These are phyloP conservation scores for Arthrobotrys sphaeroides DNA, from an alignment of 2,329 filamentous ascomycete species.

Conservation along the genomic window DNA sequence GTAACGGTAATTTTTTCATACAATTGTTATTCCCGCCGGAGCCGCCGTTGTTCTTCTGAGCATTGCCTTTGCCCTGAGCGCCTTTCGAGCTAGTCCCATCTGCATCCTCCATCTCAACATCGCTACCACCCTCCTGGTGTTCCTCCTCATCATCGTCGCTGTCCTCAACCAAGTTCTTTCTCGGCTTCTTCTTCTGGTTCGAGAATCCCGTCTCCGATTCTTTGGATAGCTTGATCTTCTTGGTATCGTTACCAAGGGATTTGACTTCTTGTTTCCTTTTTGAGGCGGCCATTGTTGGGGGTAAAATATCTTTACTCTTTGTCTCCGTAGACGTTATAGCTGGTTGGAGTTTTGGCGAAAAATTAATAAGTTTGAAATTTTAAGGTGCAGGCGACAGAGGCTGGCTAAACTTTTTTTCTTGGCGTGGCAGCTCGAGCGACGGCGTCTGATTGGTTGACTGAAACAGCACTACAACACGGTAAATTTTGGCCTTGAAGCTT, in stretches of 20 bases:
- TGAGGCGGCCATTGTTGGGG: constrained; percentile 36
- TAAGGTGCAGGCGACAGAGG: constrained; percentile 9
- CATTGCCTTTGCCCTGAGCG: constrained; percentile 62
- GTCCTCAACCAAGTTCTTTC: constrained; percentile 57
- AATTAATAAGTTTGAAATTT: constrained; percentile 20
- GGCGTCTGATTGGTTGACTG: constrained; percentile 34
- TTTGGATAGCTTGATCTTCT: constrained; percentile 51
- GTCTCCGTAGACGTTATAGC: background rate
- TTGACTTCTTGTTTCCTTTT: constrained; percentile 50
- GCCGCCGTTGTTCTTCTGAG: constrained; percentile 62
- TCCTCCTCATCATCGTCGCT: constrained; percentile 61
- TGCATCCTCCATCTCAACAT: constrained; percentile 59
- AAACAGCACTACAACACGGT: constrained; percentile 24
- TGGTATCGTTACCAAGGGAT: constrained; percentile 26
- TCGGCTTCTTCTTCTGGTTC: constrained; percentile 31
- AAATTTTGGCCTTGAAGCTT: background rate
- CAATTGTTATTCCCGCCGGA: constrained; percentile 57
- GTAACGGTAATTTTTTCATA: background rate
- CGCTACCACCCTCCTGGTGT: constrained; percentile 60
- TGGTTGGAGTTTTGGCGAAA: background rate
- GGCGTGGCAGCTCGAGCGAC: constrained; percentile 29
- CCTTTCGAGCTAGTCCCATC: constrained; percentile 59
- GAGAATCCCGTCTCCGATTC: constrained; percentile 23
- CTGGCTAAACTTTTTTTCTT: constrained; percentile 35
- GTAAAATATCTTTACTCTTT: background rate